Percentiles rank a stretch among this genome's conserved stretches.
phyloP scores from a whole-genome alignment of 1,284 basidiomycete species.

The Anthracocystis walkeri region DNA sequence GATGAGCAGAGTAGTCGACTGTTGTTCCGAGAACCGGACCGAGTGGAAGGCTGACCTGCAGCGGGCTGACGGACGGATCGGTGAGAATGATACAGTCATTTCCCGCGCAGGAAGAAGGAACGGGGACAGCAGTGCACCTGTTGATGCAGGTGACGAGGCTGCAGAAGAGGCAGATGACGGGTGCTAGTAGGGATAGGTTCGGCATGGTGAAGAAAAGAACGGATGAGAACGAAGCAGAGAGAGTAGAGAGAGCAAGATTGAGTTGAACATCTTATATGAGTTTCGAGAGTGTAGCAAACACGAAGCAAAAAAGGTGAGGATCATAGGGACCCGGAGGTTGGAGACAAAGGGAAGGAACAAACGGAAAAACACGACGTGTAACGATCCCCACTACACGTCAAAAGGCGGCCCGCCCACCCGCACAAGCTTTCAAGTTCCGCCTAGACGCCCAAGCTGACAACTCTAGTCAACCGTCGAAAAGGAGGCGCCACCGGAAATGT shows the following conservation, averaged over 20 bases:
- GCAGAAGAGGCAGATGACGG: conserved; percentile 29
- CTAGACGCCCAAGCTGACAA: not conserved
- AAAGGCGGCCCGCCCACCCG: not conserved
- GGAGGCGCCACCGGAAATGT: too few relatives aligned
- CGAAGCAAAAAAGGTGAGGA: not conserved
- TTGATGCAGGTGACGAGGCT: conserved; percentile 25
- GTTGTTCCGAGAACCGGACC: conserved; percentile 19
- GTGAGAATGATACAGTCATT: conserved; percentile 4
- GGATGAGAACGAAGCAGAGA: not conserved
- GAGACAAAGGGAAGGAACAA: conserved; percentile 6
- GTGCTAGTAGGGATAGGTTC: conserved; percentile 16
- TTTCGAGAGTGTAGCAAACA: not conserved
- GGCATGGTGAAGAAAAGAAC: not conserved
- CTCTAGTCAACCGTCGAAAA: too few relatives aligned
- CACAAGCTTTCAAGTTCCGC: not conserved
- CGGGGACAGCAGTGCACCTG: conserved; percentile 12
- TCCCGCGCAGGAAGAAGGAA: conserved; percentile 2
- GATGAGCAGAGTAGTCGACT: conserved; percentile 18
- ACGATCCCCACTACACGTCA: conserved; percentile 28
- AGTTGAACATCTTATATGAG: not conserved
- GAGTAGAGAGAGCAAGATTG: not conserved
- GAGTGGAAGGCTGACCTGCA: conserved; percentile 19
- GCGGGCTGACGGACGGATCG: not conserved
- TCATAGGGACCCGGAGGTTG: not conserved
- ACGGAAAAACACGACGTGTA: conserved; percentile 20